phyloP scores from a whole-genome alignment of 2,329 filamentous ascomycete genomes.

The Aspergillus intermedius region DNA sequence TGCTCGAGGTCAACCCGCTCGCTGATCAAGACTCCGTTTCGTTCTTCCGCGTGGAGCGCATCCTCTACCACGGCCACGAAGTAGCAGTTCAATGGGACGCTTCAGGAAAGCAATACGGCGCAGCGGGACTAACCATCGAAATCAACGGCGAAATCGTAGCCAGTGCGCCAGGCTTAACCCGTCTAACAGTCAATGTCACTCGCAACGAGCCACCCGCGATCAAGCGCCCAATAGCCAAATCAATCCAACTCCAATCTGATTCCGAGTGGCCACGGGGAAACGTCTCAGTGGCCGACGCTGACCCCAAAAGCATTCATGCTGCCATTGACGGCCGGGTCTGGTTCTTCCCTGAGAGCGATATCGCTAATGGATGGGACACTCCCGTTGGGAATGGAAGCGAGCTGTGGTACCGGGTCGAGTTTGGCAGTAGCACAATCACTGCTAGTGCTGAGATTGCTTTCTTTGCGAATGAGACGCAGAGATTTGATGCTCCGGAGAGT shows the following conservation, averaged over 20 bases:
- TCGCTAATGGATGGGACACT: slow-evolving; percentile 17
- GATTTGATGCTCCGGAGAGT: slow-evolving; percentile 7
- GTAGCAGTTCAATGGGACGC: slow-evolving; percentile 39
- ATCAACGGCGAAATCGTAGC: slow-evolving; percentile 11
- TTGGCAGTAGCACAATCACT: slow-evolving; percentile 1
- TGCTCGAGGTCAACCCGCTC: slow-evolving; percentile 37
- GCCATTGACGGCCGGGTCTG: slow-evolving; percentile 15
- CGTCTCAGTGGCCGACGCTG: slow-evolving; percentile 9
- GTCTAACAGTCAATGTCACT: slow-evolving; percentile 6
- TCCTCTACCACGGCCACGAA: slow-evolving; percentile 39
- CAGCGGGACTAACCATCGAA: slow-evolving; percentile 8
- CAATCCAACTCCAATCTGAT: slow-evolving; percentile 8
- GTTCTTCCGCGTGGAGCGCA: slow-evolving; percentile 38
- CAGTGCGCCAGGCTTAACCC: slow-evolving; percentile 2
- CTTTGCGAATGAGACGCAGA: slow-evolving; percentile 8
- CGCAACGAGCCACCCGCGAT: slow-evolving; percentile 3
- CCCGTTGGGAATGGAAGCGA: slow-evolving; percentile 13
- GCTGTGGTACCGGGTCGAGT: slow-evolving; percentile 14
- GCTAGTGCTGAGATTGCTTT: slow-evolving; percentile 13
- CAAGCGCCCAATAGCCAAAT: slow-evolving; percentile 9
- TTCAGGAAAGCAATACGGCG: slow-evolving; percentile 8
- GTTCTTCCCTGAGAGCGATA: slow-evolving; percentile 10
- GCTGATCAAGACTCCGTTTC: slow-evolving; percentile 23
- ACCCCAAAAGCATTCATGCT: slow-evolving; percentile 7
- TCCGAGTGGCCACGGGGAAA: slow-evolving; percentile 8